These are phyloP conservation scores for Litchi chinensis DNA, from an alignment of 345 rosid species.

Conservation along the genomic window DNA sequence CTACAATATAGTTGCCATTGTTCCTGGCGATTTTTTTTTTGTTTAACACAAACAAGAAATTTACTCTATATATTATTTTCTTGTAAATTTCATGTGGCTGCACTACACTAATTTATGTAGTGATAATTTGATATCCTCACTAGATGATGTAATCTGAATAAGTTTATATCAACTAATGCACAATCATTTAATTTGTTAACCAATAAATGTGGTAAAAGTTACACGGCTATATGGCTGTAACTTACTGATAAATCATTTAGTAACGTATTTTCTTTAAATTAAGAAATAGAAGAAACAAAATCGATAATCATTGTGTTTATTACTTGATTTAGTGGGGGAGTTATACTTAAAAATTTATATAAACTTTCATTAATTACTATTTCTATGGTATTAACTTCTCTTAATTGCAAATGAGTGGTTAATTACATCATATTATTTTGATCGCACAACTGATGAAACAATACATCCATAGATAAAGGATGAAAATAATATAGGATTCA, in stretches of 20 bases:
- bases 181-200: background rate
- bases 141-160: background rate
- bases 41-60: no score
- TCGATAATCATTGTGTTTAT: background rate
- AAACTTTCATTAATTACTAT: background rate
- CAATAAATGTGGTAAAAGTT: background rate
- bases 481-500: background rate
- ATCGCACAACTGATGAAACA: background rate
- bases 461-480: no score
- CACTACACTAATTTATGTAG: background rate
- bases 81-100: background rate
- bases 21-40: no score
- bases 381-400: background rate
- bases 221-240: background rate
- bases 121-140: background rate
- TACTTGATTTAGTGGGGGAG: conserved; percentile 2
- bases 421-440: background rate
- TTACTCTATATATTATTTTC: background rate
- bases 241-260: background rate
- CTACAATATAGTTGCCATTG: no score
- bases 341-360: background rate
- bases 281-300: background rate
- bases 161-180: background rate
- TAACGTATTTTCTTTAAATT: background rate
- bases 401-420: background rate